These are phyloP conservation scores for Colletotrichum sp. DNA, from an alignment of 2,329 filamentous ascomycete species.

Conservation along the genomic window DNA sequence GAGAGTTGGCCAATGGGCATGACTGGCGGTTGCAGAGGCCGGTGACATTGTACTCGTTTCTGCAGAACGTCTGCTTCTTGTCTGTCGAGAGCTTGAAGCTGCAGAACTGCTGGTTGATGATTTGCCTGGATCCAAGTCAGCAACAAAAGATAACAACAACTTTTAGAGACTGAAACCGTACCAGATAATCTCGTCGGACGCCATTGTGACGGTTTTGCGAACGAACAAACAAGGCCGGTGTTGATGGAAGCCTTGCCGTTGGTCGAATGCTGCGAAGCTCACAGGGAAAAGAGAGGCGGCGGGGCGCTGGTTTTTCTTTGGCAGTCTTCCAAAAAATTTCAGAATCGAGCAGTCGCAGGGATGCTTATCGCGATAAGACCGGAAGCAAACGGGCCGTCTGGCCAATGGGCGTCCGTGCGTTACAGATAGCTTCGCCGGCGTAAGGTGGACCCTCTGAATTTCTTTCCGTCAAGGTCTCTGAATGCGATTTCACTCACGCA, in stretches of 20 bases:
- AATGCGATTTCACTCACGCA: not conserved
- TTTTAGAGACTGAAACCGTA: not conserved
- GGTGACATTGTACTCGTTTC: conserved; percentile 90
- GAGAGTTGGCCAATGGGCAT: conserved; percentile 87
- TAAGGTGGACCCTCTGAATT: not conserved
- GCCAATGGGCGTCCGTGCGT: conserved; percentile 7
- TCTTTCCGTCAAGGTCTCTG: not conserved
- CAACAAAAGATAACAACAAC: not conserved
- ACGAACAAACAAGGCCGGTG: not conserved
- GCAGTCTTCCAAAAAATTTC: conserved; percentile 14
- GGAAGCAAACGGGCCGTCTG: conserved; percentile 3
- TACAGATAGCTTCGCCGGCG: conserved; percentile 1
- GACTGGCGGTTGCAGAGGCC: conserved; percentile 86
- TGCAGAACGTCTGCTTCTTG: conserved; percentile 91
- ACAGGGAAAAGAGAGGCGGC: conserved; percentile 15
- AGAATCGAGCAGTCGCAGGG: conserved; percentile 3
- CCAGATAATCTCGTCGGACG: conserved; percentile 95
- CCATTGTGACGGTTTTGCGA: conserved; percentile 57
- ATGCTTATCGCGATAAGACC: conserved; percentile 19
- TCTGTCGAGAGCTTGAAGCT: conserved; percentile 91
- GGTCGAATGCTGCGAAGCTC: conserved; percentile 10
- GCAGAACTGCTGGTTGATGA: conserved; percentile 95
- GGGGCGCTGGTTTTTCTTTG: conserved; percentile 20
- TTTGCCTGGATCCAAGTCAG: conserved; percentile 56
- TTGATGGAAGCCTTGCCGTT: not conserved